Base-by-base conservation (phyloP, 305 asterid species). In the Fraxinus xanthoxyloides region DNA sequence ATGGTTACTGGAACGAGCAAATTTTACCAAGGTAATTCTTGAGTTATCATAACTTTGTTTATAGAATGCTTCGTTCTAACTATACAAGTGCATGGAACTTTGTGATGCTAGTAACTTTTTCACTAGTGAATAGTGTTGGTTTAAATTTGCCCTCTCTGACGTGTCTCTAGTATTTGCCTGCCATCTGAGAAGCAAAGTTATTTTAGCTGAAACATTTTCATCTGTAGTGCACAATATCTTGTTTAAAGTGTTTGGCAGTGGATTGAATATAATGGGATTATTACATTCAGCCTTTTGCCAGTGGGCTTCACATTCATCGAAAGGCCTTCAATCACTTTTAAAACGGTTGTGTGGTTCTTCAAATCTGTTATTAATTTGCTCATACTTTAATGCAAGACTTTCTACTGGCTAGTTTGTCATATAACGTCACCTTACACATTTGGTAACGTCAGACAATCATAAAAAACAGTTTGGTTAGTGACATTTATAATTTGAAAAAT, bases 1-100 rank as follows among this genome's bases (percentile, higher is more conserved):
- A 0, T 91, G 97, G 98, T 70, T 88, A 74, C 84, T 96, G 87
- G 99, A 93, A 85, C 88, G 80, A 84, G 98, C 95, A 82, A 96
- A 90, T 67, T 94, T 93, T 77, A 89, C 94, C n/a, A 85, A 93
- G 98, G 99, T 95, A 81, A 86, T 63, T 61, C 46, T 13, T 26
- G 36, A 23, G 54, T n/a, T 46, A 43, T 30, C 21, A 2, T 7
- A 19, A 9, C 7, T 32, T 72, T 30, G 19, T n/a, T n/a, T 73
- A 7, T 32, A 15, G 51, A 26, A 7, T 19, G 26, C 5, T 36
- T 17, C 24, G 35, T 77, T 46, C 19, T 77, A 31, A 31, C 26
- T 28, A 19, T 51, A 28, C 32, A 23, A 21, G 40, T 46, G 69
- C 23, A 59, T 7, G 28, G 30, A 59, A 19, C 69, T 59, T 13